phyloP scores from a whole-genome alignment of 495 filamentous ascomycete genomes.

The Penicillium taxi region DNA sequence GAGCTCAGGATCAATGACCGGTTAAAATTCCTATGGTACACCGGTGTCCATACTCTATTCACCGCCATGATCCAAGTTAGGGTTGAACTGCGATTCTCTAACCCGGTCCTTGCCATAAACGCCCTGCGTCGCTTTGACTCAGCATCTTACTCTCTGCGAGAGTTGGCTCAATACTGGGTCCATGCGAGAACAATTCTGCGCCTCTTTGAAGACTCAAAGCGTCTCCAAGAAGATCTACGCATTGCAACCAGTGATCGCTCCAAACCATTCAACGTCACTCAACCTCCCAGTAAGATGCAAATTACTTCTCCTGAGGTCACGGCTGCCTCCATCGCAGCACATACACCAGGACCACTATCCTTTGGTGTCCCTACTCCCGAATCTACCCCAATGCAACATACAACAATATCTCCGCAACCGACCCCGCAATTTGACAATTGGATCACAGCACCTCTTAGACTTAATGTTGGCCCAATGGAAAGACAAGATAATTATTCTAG shows the following conservation, averaged over 20 bases:
- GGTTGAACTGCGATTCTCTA: slow-evolving; percentile 44
- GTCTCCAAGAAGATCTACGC: slow-evolving; percentile 38
- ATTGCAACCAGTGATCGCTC: slow-evolving; percentile 32
- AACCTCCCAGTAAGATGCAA: slow-evolving; percentile 14
- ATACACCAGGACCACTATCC: slow-evolving; percentile 20
- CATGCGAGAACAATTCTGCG: slow-evolving; percentile 40
- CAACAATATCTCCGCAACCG: slow-evolving; percentile 20
- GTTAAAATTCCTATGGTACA: slow-evolving; percentile 42
- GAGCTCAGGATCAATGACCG: slow-evolving; percentile 43
- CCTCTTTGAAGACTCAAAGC: slow-evolving; percentile 41
- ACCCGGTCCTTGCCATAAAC: slow-evolving; percentile 43
- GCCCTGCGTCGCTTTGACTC: slow-evolving; percentile 43
- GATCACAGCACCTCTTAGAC: slow-evolving; percentile 28
- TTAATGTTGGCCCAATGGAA: slow-evolving; percentile 23
- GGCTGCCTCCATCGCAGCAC: slow-evolving; percentile 12
- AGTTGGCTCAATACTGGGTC: slow-evolving; percentile 39
- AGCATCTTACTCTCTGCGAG: slow-evolving; percentile 37
- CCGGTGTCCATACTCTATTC: slow-evolving; percentile 40
- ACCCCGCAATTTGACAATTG: slow-evolving; percentile 32
- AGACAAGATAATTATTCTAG: slow-evolving; percentile 19
- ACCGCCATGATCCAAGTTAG: slow-evolving; percentile 46
- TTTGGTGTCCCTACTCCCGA: slow-evolving; percentile 35
- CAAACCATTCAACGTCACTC: slow-evolving; percentile 23
- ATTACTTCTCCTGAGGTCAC: slow-evolving; percentile 14
- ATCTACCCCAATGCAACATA: slow-evolving; percentile 20